Evolutionary conservation across 2,329 filamentous ascomycete genomes (phyloP).

Genomic region (Fusarium irregulare): DNA sequence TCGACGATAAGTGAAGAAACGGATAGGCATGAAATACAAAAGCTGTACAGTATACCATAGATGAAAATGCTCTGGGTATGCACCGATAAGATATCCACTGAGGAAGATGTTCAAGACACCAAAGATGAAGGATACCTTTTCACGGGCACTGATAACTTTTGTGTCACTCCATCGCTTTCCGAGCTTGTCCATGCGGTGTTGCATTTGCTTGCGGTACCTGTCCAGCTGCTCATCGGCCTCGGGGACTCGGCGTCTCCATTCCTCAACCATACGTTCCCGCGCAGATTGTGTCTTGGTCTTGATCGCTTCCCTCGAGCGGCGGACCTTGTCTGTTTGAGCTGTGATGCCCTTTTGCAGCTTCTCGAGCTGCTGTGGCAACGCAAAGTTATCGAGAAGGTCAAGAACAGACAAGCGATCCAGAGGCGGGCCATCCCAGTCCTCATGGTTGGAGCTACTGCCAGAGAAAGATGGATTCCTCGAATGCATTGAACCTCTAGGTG

Average conservation of each 20-base stretch:
- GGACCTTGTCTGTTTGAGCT: constrained; percentile 85
- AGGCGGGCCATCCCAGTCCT: constrained; percentile 88
- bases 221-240: constrained; percentile 92
- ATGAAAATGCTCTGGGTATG: constrained; percentile 86
- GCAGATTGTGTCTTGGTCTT: constrained; percentile 81
- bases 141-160: constrained; percentile 85
- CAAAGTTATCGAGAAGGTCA: constrained; percentile 93
- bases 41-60: constrained; percentile 91
- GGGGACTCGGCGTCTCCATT: constrained; percentile 88
- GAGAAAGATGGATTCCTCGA: constrained; percentile 86
- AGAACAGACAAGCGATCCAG: constrained; percentile 91
- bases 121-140: constrained; percentile 96
- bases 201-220: constrained; percentile 89
- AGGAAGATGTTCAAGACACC: constrained; percentile 98
- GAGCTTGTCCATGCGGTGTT: constrained; percentile 86
- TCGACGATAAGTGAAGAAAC: constrained; percentile 89
- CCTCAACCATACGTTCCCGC: constrained; percentile 89
- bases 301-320: constrained; percentile 82
- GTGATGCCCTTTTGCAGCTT: constrained; percentile 87
- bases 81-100: constrained; percentile 92
- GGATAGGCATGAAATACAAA: constrained; percentile 96
- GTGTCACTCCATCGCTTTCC: constrained; percentile 89
- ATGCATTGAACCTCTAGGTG: constrained; percentile 64
- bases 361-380: constrained; percentile 89
- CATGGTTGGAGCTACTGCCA: constrained; percentile 85